These are phyloP conservation scores for Blepharisma undulans DNA, from an alignment of 169 alveolate species.

Conservation along the genomic window DNA sequence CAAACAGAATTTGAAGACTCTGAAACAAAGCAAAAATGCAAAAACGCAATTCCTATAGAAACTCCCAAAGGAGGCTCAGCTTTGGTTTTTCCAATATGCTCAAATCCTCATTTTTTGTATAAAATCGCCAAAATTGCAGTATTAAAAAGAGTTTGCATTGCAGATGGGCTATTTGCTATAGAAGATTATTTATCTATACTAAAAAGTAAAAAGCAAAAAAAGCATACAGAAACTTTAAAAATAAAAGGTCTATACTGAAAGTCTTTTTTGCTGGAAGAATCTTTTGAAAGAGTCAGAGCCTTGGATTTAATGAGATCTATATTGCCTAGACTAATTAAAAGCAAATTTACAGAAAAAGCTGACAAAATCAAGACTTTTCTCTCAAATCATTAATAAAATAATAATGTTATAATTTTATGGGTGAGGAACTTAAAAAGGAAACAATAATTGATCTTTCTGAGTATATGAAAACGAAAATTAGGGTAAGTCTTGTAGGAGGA, in stretches of 20 bases:
- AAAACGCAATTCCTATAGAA: background rate
- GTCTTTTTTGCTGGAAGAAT: background rate
- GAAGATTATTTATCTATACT: background rate
- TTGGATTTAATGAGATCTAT: background rate
- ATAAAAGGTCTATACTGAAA: background rate
- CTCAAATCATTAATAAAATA: background rate
- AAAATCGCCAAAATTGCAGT: slow-evolving; percentile 20
- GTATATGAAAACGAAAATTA: background rate
- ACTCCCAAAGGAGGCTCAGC: background rate
- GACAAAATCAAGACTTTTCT: background rate
- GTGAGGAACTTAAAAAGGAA: background rate
- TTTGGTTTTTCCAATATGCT: background rate
- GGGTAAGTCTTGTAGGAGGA: slow-evolving; percentile 8
- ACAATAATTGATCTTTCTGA: slow-evolving; percentile 21
- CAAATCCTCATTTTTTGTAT: background rate
- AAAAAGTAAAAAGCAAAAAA: background rate
- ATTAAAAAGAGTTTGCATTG: background rate
- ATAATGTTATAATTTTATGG: background rate
- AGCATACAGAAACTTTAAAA: background rate
- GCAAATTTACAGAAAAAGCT: background rate
- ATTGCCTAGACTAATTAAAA: background rate
- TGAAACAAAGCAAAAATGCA: background rate
- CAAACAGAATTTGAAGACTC: background rate
- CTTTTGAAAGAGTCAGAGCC: background rate
- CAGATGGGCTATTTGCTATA: background rate